Evolutionary conservation across 768 basidiomycete species (phyloP), one percentile per base, ranked within the genome.

Genomic region (Boletellus ananiceps): DNA sequence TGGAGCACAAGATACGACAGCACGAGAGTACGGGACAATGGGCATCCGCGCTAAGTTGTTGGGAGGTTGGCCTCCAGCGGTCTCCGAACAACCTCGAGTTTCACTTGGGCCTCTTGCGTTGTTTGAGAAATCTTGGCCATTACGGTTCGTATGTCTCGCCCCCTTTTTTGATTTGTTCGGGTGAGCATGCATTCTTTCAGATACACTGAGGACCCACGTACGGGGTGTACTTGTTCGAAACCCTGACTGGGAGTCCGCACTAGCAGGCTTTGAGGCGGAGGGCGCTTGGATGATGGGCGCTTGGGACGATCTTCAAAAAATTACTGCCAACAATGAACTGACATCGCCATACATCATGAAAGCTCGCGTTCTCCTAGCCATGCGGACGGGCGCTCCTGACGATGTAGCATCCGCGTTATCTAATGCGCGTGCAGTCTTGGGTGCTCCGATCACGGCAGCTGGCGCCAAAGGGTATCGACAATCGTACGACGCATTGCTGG

Each of bases 1-100:
- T 98, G 40, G 91, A 97, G 56, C 92, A 96, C 67, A 93, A 96
- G 66, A 98, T 99, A 52, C 84, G 96, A 37, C 89, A 98, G 61
- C 96, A 99, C 59, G 96, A 99, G 67, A 94, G 88, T 56, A 95
- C 89, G 2, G 96, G 96, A 0, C 78, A 84, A 37, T 99, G 96
- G 96, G 98, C 96, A 2, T 88, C 93, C 8, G 95, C 96, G 8
- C 96, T 98, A 67, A 98, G 95, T 61, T 99, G 96, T 60, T 99
- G 96, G 96, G 96, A 99, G 68, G 84, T 98, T 12, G 80, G 86
- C 41, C 75, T 99, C 14, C 95, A 97, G 62, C 84, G 90, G 50
- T 82, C 83, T 18, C 94, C 95, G 0, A 84, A 95, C 59, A 93
- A 95, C 57, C 75, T 95, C 5, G 81, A 87, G 19, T 87, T 84